These are phyloP conservation scores for Tillandsia leiboldiana DNA, from an alignment of 176 grass and related monocot species.

Conservation along the genomic window DNA sequence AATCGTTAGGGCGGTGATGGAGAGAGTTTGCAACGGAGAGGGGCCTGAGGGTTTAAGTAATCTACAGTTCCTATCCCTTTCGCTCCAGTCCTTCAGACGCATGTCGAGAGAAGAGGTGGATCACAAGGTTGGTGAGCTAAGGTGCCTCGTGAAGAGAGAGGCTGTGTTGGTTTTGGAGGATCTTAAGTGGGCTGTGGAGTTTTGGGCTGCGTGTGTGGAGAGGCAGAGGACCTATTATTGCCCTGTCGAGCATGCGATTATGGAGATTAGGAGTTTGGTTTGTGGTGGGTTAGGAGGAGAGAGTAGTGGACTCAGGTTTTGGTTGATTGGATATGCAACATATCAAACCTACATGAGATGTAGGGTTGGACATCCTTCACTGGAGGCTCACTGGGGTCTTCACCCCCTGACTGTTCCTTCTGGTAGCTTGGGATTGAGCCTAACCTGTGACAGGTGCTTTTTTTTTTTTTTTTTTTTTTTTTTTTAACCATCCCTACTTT, in stretches of 20 bases:
- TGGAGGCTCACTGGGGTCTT: conserved; percentile 58
- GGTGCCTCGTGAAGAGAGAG: conserved; percentile 48
- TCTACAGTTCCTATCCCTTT: conserved; percentile 55
- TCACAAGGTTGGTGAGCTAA: conserved; percentile 38
- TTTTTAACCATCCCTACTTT: too few species aligned
- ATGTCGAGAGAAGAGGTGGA: conserved; percentile 52
- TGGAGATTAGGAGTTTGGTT: conserved; percentile 60
- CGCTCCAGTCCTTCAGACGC: conserved; percentile 33
- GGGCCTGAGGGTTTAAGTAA: conserved; percentile 48
- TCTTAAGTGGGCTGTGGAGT: conserved; percentile 52
- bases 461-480: too few species aligned
- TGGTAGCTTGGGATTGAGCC: conserved; percentile 36
- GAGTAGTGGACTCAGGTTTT: conserved; percentile 22
- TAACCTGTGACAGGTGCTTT: conserved; percentile 33
- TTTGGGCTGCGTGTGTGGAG: conserved; percentile 31
- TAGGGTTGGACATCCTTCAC: conserved; percentile 40
- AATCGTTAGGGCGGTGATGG: conserved; percentile 59
- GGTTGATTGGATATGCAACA: conserved; percentile 62
- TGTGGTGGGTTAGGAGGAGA: conserved; percentile 9
- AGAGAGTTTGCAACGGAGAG: conserved; percentile 56
- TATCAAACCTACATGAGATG: conserved; percentile 43
- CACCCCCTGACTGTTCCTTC: conserved; percentile 40
- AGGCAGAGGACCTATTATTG: conserved; percentile 40
- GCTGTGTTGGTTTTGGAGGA: conserved; percentile 66
- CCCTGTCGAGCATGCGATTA: conserved; percentile 62